phyloP scores from a whole-genome alignment of 2,329 filamentous ascomycete genomes.

The Claviceps digitariae region DNA sequence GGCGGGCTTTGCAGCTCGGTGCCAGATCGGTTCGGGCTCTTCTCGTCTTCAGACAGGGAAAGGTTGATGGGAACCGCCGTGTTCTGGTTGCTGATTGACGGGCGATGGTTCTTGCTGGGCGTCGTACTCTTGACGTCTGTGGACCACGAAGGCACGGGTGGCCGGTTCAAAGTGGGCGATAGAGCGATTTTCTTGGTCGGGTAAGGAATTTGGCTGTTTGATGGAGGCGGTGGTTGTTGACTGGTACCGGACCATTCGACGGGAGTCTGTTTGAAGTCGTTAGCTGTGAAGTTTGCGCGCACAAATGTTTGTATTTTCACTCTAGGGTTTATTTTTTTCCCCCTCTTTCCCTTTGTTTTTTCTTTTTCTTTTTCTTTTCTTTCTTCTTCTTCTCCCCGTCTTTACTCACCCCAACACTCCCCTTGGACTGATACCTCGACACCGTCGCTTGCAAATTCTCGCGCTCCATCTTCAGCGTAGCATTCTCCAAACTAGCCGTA shows the following conservation, averaged over 20 bases:
- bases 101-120: conserved; percentile 10
- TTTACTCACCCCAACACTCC: conserved; percentile 21
- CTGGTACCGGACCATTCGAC: conserved; percentile 30
- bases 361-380: too few relatives aligned
- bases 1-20: conserved; percentile 39
- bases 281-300: not conserved
- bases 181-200: conserved; percentile 39
- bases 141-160: conserved; percentile 40
- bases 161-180: conserved; percentile 35
- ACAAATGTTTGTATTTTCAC: not conserved
- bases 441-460: conserved; percentile 17
- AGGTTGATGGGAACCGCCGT: conserved; percentile 32
- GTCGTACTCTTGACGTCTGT: conserved; percentile 18
- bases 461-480: conserved; percentile 20
- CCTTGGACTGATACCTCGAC: conserved; percentile 19
- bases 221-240: conserved; percentile 22
- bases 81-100: conserved; percentile 14
- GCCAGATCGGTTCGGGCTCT: conserved; percentile 37
- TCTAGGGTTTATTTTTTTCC: too few relatives aligned
- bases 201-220: conserved; percentile 26
- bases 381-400: not conserved
- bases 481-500: conserved; percentile 12
- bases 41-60: conserved; percentile 47
- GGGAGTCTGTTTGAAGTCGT: conserved; percentile 15
- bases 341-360: too few relatives aligned